Percentiles rank a stretch among this genome's conserved stretches.
phyloP scores from a whole-genome alignment of 2,329 filamentous ascomycete genomes.

The Neodidymelliopsis sp. region DNA sequence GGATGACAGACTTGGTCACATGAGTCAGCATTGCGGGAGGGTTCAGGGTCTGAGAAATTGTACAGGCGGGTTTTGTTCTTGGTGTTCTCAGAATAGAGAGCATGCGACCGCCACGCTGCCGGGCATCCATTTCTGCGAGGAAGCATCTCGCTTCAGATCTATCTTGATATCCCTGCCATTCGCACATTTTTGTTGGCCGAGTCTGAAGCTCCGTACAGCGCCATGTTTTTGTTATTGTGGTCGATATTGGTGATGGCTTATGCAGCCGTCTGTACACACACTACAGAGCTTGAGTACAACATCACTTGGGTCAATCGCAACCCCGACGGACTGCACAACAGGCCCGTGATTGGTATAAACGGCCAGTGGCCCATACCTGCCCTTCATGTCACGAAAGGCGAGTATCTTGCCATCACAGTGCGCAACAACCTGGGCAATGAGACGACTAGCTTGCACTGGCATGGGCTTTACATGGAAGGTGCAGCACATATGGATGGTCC shows the following conservation, averaged over 20 bases:
- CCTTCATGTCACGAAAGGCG: conserved; percentile 76
- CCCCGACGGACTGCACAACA: conserved; percentile 57
- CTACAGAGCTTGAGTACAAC: conserved; percentile 58
- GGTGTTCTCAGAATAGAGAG: no score
- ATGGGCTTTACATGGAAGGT: conserved; percentile 78
- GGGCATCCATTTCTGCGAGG: no score
- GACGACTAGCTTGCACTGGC: conserved; percentile 74
- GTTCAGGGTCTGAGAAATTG: no score
- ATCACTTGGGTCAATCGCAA: conserved; percentile 62
- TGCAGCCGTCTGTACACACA: conserved; percentile 25
- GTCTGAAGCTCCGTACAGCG: not conserved
- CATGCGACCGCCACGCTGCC: no score
- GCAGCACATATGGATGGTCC: conserved; percentile 77
- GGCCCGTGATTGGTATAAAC: conserved; percentile 70
- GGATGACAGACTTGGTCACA: no score
- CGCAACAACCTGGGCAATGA: conserved; percentile 70
- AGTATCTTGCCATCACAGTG: conserved; percentile 72
- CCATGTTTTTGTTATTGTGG: conserved; percentile 1
- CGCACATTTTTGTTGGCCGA: not conserved
- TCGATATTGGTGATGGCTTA: conserved; percentile 11
- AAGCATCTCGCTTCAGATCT: no score
- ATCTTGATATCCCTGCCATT: not conserved
- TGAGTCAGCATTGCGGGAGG: no score
- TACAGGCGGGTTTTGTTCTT: no score
- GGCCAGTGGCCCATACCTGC: conserved; percentile 75